A percentile compares a stretch with the other conserved stretches of the same genome.
phyloP scores from a whole-genome alignment of 768 basidiomycete genomes.

The Paxillus involutus region DNA sequence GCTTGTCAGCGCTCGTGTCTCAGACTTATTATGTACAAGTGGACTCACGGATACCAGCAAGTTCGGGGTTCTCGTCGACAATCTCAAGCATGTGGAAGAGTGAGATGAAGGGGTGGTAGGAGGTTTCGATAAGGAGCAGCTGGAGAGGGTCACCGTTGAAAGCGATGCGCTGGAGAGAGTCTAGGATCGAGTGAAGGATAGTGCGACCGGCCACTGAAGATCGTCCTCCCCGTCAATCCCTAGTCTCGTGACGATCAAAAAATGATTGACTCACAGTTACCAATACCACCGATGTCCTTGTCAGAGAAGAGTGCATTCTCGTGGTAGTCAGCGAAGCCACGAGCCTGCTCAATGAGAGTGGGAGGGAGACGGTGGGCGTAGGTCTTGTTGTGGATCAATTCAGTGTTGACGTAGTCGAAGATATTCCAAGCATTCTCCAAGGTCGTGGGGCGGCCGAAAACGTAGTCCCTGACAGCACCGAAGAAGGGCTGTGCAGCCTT shows the following conservation, averaged over 20 bases:
- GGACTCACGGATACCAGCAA: conserved; percentile 64
- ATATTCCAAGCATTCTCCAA: conserved; percentile 80
- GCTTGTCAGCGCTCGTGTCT: conserved; percentile 10
- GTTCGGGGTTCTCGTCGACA: conserved; percentile 53
- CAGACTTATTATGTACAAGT: not conserved
- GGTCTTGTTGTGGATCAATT: conserved; percentile 79
- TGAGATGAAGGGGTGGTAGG: conserved; percentile 90
- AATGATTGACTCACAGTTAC: conserved; percentile 63
- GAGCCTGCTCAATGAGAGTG: conserved; percentile 73
- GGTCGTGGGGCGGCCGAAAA: conserved; percentile 64
- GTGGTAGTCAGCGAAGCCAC: conserved; percentile 75
- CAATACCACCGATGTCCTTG: conserved; percentile 59
- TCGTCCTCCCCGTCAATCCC: conserved; percentile 8
- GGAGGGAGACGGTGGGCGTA: conserved; percentile 81
- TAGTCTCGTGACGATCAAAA: not conserved
- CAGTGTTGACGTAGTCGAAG: conserved; percentile 74
- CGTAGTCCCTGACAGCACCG: conserved; percentile 62
- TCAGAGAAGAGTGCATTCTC: conserved; percentile 75
- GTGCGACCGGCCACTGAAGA: conserved; percentile 78
- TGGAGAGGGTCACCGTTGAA: conserved; percentile 80
- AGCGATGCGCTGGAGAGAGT: conserved; percentile 72
- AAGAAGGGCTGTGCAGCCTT: conserved; percentile 67
- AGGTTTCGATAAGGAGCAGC: conserved; percentile 74
- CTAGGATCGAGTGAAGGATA: conserved; percentile 68
- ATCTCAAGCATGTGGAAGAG: conserved; percentile 79